A percentile compares a stretch with the other conserved stretches of the same genome.
These are phyloP conservation scores for Kuraishia cidri DNA, from an alignment of 805 yeast species.

Conservation along the genomic window DNA sequence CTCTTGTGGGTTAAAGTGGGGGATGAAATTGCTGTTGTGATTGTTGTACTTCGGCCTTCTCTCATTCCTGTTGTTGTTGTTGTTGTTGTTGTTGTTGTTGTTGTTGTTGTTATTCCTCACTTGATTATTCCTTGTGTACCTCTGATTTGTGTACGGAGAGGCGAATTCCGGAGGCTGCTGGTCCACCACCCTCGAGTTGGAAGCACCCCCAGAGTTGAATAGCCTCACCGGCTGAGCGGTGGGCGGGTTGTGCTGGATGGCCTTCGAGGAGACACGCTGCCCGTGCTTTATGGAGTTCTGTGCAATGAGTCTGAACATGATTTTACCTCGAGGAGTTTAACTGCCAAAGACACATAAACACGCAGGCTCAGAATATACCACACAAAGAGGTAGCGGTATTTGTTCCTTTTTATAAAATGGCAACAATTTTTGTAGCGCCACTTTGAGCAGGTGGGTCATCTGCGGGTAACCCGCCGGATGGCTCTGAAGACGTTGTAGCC, in stretches of 20 bases:
- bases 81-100: slow-evolving; percentile 6
- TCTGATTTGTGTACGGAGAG: slow-evolving; percentile 7
- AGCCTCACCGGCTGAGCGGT: slow-evolving; percentile 13
- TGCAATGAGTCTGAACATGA: slow-evolving; percentile 22
- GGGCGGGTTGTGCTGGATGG: slow-evolving; percentile 15
- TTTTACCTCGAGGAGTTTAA: no score
- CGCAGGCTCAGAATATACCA: no score
- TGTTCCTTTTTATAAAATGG: no score
- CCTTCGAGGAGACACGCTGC: slow-evolving; percentile 21
- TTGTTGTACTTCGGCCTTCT: slow-evolving; percentile 5
- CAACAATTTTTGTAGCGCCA: no score
- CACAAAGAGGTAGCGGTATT: no score
- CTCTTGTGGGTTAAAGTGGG: neutral
- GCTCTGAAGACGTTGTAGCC: no score
- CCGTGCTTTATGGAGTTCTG: slow-evolving; percentile 19
- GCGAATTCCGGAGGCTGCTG: slow-evolving; percentile 3
- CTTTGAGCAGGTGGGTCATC: no score
- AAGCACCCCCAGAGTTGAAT: slow-evolving; percentile 12
- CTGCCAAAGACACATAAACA: no score
- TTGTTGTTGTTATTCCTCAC: slow-evolving; percentile 2
- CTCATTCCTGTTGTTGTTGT: slow-evolving; percentile 8
- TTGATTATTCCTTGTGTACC: slow-evolving; percentile 10
- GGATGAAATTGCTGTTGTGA: slow-evolving; percentile 4
- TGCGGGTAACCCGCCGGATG: no score
- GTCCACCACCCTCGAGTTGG: neutral